Conservation (phyloP, 1,284 basidiomycete genomes). For the Mycena sp. region DNA sequence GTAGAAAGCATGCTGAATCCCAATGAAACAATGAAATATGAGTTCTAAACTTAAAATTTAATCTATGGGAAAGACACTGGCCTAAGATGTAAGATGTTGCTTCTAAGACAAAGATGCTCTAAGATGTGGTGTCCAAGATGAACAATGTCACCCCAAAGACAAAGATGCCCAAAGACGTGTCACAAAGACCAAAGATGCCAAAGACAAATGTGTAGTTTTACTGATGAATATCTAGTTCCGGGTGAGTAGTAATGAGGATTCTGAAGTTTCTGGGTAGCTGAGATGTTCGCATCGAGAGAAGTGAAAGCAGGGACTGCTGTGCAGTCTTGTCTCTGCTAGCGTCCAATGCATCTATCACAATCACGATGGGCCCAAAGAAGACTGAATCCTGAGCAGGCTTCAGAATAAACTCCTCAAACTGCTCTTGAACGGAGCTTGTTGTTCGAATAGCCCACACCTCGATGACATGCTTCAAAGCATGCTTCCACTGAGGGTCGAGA, state of each 20-base stretch:
- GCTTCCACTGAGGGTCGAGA: conserved; percentile 27
- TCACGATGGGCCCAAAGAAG: conserved; percentile 42
- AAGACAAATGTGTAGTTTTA: no score
- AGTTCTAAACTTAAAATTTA: no score
- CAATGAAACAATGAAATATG: no score
- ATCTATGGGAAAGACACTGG: no score
- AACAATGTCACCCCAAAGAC: no score
- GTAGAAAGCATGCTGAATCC: no score
- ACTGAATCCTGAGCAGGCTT: conserved; percentile 24
- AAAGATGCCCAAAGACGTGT: no score
- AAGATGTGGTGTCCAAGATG: no score
- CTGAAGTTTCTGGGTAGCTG: conserved; percentile 41
- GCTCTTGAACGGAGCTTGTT: conserved; percentile 24
- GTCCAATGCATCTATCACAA: conserved; percentile 47
- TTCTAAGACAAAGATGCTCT: no score
- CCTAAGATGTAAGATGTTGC: no score
- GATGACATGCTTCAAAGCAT: conserved; percentile 22
- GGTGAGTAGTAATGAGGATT: conserved; percentile 42
- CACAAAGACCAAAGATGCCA: no score
- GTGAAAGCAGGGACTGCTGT: conserved; percentile 28
- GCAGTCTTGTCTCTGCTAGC: conserved; percentile 39
- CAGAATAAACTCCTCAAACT: conserved; percentile 37
- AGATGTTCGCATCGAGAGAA: conserved; percentile 23
- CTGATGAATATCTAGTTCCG: conserved; percentile 33
- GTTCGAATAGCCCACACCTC: conserved; percentile 1